A percentile compares a stretch with the other conserved stretches of the same genome.
These are phyloP conservation scores for Cyberlindnera mississippiensis DNA, from an alignment of 805 yeast species.

Conservation along the genomic window DNA sequence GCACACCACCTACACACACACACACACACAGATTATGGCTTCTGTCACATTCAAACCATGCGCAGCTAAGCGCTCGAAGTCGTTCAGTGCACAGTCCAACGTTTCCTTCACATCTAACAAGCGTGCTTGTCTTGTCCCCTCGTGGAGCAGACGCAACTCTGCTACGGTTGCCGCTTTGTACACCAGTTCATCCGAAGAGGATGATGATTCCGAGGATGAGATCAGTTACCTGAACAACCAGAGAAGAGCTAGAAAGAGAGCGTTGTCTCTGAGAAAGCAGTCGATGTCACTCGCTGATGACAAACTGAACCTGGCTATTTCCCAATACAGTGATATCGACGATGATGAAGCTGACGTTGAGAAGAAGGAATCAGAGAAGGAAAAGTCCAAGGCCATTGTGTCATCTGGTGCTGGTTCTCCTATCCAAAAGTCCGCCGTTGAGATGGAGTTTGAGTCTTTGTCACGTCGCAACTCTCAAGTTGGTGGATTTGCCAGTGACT, in stretches of 20 bases:
- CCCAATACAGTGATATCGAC: conserved; percentile 29
- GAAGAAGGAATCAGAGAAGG: conserved; percentile 3
- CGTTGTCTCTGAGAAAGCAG: conserved; percentile 21
- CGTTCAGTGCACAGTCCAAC: conserved; percentile 13
- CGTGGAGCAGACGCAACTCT: conserved; percentile 20
- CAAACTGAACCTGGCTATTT: conserved; percentile 23
- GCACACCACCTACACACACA: conserved; percentile 2
- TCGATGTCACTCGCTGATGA: conserved; percentile 20
- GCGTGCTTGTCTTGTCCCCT: conserved; percentile 21
- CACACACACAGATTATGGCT: conserved; percentile 4
- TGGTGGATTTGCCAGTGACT: conserved; percentile 17
- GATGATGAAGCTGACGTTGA: conserved; percentile 13
- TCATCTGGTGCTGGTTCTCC: conserved; percentile 3
- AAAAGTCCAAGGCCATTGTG: background rate
- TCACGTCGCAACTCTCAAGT: conserved; percentile 16
- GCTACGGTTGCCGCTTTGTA: conserved; percentile 20
- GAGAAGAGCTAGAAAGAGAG: conserved; percentile 27
- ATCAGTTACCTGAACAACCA: conserved; percentile 23
- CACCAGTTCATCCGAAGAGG: conserved; percentile 21
- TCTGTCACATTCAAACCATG: conserved; percentile 9
- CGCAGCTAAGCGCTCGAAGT: conserved; percentile 21
- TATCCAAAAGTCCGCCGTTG: conserved; percentile 2
- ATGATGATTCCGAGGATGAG: conserved; percentile 22
- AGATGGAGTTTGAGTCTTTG: conserved; percentile 9
- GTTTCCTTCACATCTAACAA: conserved; percentile 24